Percentiles rank a stretch among this genome's conserved stretches.
Conservation (phyloP, 495 filamentous ascomycete species). For the Penicillium pulvis region DNA sequence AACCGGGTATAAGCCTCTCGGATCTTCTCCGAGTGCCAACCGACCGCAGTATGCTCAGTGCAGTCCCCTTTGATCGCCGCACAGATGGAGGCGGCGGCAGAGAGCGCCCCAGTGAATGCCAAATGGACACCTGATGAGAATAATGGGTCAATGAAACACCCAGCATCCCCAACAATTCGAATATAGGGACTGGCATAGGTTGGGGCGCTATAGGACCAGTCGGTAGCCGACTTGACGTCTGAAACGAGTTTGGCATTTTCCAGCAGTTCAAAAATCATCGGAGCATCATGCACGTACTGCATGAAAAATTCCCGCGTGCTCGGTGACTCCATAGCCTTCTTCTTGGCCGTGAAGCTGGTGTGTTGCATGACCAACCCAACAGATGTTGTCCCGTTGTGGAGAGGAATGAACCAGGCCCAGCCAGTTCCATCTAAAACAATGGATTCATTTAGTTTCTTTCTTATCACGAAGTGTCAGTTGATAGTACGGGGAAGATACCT, state of each 20-base stretch:
- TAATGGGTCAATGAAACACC: constrained; percentile 47
- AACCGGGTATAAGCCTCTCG: constrained; percentile 53
- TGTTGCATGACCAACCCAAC: constrained; percentile 42
- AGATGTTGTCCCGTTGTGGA: constrained; percentile 37
- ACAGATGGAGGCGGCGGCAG: constrained; percentile 45
- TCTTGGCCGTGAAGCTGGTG: constrained; percentile 22
- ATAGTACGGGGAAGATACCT: too few relatives aligned
- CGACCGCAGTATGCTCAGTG: constrained; percentile 38
- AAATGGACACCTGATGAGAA: constrained; percentile 54
- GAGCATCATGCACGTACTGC: too few relatives aligned
- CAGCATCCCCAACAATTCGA: constrained; percentile 44
- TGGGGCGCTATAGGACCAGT: constrained; percentile 48
- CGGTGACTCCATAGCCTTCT: constrained; percentile 26
- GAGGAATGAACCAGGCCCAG: constrained; percentile 36
- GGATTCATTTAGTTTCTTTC: too few relatives aligned
- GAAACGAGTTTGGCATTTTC: constrained; percentile 31
- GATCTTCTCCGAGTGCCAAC: constrained; percentile 51
- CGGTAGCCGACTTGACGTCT: constrained; percentile 40
- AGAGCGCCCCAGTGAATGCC: constrained; percentile 45
- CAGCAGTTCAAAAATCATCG: constrained; percentile 20
- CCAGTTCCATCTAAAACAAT: constrained; percentile 24
- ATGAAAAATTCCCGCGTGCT: constrained; percentile 41
- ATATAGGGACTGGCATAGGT: constrained; percentile 36
- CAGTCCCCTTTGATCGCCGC: constrained; percentile 37
- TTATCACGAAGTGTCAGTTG: too few relatives aligned